Evolutionary conservation across 306 rosid species (phyloP), one percentile per base, ranked within the genome.

Genomic region (Prunus kanzakura): DNA sequence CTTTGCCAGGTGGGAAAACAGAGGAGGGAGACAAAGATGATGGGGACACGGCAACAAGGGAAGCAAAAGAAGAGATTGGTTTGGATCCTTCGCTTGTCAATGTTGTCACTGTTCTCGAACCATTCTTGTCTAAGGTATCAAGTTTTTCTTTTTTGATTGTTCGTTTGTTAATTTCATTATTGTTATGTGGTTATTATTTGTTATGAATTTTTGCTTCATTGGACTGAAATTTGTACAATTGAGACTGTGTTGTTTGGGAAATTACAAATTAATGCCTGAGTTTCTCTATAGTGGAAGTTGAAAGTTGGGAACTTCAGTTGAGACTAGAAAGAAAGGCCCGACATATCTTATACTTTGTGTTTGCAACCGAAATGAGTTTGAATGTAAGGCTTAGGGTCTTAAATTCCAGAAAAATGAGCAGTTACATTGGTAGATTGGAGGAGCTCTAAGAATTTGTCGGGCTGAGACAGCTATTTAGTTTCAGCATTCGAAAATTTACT

Each of bases 1-100:
- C 98, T 16, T 88, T 95, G 89, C 98, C 98, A 0, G 98, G 98
- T 75, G 98, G 98, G 79, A 95, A 95, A 78, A 87, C 84, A 16
- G 97, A 95, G 57, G 97, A 92, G 78, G 97, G 97, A 54, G 97
- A 95, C 76, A 87, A 82, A 86, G 93, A 90, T 82, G 98, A 95
- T 61, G 93, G 78, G 41, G 97, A 89, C 50, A 92, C 98, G 14
- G 98, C 98, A 6, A 89, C 85, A 51, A 90, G 98, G 76, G 98
- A 95, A 82, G 98, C 98, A 19, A 52, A 70, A 23, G 98, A 95
- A 85, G 98, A 95, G 77, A 95, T 95, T 83, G 97, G 97, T 55
- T 79, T 95, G 87, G 96, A 89, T 81, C 98, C 98, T 13, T 76
- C 84, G 32, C 96, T 88, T 54, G 97, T 95, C 13, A 74, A 90